Evolutionary conservation across 306 rosid species (phyloP).

Genomic region (Lathyrus oleraceus): DNA sequence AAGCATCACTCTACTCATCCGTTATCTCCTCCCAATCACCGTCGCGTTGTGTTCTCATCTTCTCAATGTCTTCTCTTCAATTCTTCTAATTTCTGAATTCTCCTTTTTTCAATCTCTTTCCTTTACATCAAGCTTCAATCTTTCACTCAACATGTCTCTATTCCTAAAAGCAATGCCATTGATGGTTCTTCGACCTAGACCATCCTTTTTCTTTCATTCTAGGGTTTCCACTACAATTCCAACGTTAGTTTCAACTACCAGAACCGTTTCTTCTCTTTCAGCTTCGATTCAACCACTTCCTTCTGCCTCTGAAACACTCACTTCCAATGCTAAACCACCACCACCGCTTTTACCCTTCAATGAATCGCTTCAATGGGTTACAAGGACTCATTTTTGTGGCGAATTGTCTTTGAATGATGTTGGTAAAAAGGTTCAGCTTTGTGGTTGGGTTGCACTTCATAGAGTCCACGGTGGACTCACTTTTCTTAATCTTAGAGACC

Average conservation of each 20-base stretch:
- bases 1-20: too few relatives aligned
- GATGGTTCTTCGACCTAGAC: conserved; percentile 50
- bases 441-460: conserved; percentile 98
- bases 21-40: too few relatives aligned
- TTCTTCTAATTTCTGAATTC: too few relatives aligned
- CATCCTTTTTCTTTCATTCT: conserved; percentile 39
- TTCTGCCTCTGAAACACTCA: conserved; percentile 48
- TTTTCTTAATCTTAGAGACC: conserved; percentile 82
- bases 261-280: conserved; percentile 41
- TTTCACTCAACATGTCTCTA: conserved; percentile 42
- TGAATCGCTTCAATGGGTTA: conserved; percentile 72
- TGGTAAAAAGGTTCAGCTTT: conserved; percentile 67
- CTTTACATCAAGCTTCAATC: too few relatives aligned
- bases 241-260: conserved; percentile 22
- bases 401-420: conserved; percentile 56
- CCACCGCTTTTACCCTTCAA: not conserved
- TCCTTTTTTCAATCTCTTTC: too few relatives aligned
- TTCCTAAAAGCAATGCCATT: conserved; percentile 62
- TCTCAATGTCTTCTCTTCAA: too few relatives aligned
- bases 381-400: conserved; percentile 64
- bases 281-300: conserved; percentile 35
- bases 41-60: too few relatives aligned
- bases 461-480: conserved; percentile 89
- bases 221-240: conserved; percentile 41
- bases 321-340: conserved; percentile 36